These are phyloP conservation scores for Pochonia chlamydosporia DNA, from an alignment of 2,329 filamentous ascomycete species.

Conservation along the genomic window DNA sequence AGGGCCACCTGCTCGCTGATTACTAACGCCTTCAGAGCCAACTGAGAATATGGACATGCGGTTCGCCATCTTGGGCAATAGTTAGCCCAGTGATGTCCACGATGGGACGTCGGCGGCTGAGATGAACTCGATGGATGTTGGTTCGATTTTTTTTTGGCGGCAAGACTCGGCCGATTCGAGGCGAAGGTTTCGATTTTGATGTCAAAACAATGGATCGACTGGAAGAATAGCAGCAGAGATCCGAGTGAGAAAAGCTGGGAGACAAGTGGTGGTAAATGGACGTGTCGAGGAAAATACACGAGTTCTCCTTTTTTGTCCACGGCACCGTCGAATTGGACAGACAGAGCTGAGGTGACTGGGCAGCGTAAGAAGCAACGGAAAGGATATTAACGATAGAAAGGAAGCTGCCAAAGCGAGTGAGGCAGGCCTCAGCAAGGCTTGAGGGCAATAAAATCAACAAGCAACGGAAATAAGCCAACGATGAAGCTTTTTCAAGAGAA, in stretches of 20 bases:
- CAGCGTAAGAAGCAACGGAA: not conserved
- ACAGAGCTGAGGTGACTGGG: not conserved
- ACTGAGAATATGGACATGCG: constrained; percentile 66
- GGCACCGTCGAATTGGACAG: not conserved
- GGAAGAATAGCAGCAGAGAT: too few relatives aligned
- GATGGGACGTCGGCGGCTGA: constrained; percentile 31
- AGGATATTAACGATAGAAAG: constrained; percentile 30
- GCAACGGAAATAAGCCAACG: constrained; percentile 12
- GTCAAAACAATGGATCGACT: too few relatives aligned
- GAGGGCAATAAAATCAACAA: constrained; percentile 10
- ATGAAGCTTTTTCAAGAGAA: constrained; percentile 16
- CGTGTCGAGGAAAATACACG: too few relatives aligned
- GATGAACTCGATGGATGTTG: not conserved
- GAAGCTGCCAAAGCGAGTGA: constrained; percentile 56
- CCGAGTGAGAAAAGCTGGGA: too few relatives aligned
- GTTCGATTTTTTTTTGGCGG: not conserved
- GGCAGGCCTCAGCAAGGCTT: constrained; percentile 26
- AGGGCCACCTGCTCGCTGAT: constrained; percentile 53
- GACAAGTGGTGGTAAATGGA: too few relatives aligned
- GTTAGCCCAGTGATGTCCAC: constrained; percentile 23
- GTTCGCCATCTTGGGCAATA: constrained; percentile 46
- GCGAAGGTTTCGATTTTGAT: too few relatives aligned
- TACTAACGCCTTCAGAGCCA: constrained; percentile 56
- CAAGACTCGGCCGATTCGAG: too few relatives aligned
- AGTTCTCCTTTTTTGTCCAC: not conserved